Base-by-base conservation (phyloP, 169 alveolate species). In the Plasmodium cynomolgi region DNA sequence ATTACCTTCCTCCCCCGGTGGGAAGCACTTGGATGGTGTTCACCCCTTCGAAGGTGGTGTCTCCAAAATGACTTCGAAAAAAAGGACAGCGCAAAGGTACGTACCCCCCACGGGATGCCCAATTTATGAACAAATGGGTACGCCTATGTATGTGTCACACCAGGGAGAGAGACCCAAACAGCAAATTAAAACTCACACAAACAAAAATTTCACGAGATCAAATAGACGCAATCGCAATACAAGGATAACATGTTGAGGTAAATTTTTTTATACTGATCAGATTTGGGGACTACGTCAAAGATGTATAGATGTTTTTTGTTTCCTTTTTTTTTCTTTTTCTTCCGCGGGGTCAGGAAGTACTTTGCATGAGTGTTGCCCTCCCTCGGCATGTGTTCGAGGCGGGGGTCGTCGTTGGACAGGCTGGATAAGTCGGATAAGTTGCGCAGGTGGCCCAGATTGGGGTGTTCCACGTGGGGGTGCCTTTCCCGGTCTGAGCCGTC, bases 211-310 rank as follows among this genome's bases (percentile, higher is more conserved):
- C 85, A 74, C 26, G 86, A 85, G 37, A 85, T 85, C 29, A 85
- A 74, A 75, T 50, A 85, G 20, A 41, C 26, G 17, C 62, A 77
- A 34, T 41, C 68, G 29, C 71, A 85, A 41, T 85, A 29, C 58
- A 85, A 8, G 17, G 84, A 85, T 33, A 85, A 9, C 37, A 85
- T 85, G 34, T 74, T 56, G 47, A 85, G 33, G 41, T 85, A 85
- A 58, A 75, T 85, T 75, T 33, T 85, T 85, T 85, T 85, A 50
- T 85, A 68, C 17, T 13, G 8, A 26, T 85, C 84, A 5, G 86
- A 85, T 50, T 73, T 85, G 3, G 93, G 93, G 80, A 75, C 13
- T 8, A 85, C 81, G 47, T 85, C 93, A 85, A 62, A 85, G 33
- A 62, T 50, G 47, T 33, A 85, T 26, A 85, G 23, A 33, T 74